Evolutionary conservation across 768 basidiomycete genomes (phyloP).

Genomic region (Epithele typhae): DNA sequence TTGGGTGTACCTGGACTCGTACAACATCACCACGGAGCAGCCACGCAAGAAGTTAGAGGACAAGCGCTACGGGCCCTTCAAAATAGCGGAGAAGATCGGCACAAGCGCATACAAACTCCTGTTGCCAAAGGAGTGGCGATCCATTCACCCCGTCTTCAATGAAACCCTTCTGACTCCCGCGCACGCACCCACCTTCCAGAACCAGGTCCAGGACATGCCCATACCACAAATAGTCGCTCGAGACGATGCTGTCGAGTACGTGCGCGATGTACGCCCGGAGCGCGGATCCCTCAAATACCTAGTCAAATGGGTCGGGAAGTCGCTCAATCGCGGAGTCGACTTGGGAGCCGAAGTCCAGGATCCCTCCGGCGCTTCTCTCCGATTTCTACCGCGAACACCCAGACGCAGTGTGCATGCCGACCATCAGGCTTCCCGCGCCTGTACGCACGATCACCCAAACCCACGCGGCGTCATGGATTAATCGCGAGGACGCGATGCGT

Average conservation of each 20-base stretch:
- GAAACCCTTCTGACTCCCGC: conserved; percentile 11
- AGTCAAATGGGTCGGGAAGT: conserved; percentile 24
- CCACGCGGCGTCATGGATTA: not conserved
- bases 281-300: conserved; percentile 20
- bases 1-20: conserved; percentile 25
- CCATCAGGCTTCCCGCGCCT: not conserved
- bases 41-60: conserved; percentile 24
- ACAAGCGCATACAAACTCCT: conserved; percentile 18
- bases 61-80: conserved; percentile 23
- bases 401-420: conserved; percentile 1
- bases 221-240: conserved; percentile 11
- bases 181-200: conserved; percentile 6
- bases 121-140: conserved; percentile 19
- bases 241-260: conserved; percentile 16
- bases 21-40: conserved; percentile 20
- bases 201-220: conserved; percentile 9
- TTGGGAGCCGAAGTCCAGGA: too few relatives aligned
- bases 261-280: conserved; percentile 11
- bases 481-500: conserved; percentile 4
- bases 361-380: too few relatives aligned
- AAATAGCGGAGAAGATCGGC: conserved; percentile 20
- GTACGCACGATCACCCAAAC: not conserved
- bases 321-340: not conserved
- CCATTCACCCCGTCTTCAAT: conserved; percentile 25
- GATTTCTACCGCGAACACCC: conserved; percentile 9